Percentiles rank a stretch among this genome's conserved stretches.
These are phyloP conservation scores for Rhizophora apiculata DNA, from an alignment of 345 rosid genomes.

Conservation along the genomic window DNA sequence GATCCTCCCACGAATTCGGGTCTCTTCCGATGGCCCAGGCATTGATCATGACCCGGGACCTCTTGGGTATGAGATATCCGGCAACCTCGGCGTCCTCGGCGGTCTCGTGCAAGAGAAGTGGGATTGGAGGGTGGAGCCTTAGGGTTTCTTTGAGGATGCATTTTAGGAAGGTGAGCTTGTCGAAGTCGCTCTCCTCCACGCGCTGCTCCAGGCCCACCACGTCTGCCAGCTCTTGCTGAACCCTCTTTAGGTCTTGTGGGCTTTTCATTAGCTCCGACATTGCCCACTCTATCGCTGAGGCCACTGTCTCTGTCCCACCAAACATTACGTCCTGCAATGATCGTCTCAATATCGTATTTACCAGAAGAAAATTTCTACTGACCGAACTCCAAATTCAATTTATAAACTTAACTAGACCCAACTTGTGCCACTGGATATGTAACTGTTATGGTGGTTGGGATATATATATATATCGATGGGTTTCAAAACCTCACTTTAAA, in stretches of 20 bases:
- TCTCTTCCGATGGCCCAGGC: slow-evolving; percentile 78
- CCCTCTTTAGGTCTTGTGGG: slow-evolving; percentile 59
- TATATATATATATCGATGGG: too few relatives aligned
- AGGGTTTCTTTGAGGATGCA: slow-evolving; percentile 75
- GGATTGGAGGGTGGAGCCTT: slow-evolving; percentile 93
- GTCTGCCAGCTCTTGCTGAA: slow-evolving; percentile 65
- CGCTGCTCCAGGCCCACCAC: slow-evolving; percentile 75
- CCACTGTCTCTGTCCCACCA: slow-evolving; percentile 97
- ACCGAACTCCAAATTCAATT: too few relatives aligned
- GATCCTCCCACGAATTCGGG: slow-evolving; percentile 66
- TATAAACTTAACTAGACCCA: too few relatives aligned
- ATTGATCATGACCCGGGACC: slow-evolving; percentile 70
- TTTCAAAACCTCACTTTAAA: too few relatives aligned
- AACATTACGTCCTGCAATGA: slow-evolving; percentile 81
- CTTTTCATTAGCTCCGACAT: slow-evolving; percentile 69
- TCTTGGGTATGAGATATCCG: slow-evolving; percentile 64
- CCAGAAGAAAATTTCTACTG: too few relatives aligned
- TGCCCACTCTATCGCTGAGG: slow-evolving; percentile 92
- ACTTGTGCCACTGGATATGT: too few relatives aligned
- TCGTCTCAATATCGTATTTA: background rate
- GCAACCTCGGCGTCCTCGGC: slow-evolving; percentile 54
- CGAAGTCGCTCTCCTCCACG: slow-evolving; percentile 71
- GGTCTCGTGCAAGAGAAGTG: slow-evolving; percentile 88
- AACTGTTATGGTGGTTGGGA: too few relatives aligned
- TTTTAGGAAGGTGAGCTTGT: slow-evolving; percentile 54